Base-by-base conservation (phyloP, 306 rosid species). In the Albizia julibrissin region DNA sequence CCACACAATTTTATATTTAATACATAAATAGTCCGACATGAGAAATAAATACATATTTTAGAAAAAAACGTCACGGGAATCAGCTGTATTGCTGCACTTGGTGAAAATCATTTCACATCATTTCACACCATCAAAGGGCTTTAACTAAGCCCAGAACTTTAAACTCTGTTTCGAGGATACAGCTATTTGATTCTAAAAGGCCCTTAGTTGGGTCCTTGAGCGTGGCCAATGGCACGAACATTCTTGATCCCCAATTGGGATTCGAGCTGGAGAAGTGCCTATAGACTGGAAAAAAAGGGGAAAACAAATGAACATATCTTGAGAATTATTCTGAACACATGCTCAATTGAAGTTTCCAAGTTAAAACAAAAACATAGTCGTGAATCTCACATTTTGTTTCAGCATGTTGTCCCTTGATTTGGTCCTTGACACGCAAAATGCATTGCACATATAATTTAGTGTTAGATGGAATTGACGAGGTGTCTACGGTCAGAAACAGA, bases 101-200 rank as follows among this genome's bases (percentile, higher is more conserved):
- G 40, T 33, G 37, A 33, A 33, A 22, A 43, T 43, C 24, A 71
- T 43, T 43, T 10, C 31, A 69, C 12, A 39, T 15, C 13, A 29
- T n/a, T n/a, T n/a, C n/a, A n/a, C n/a, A n/a, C n/a, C n/a, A n/a
- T 10, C 18, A 24, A 59, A 29, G 19, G 21, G 65, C 33, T 3
- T 26, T 80, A 24, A 88, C 29, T 62, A 72, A 16, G 12, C 91
- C 88, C 79, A 86, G 70, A 74, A 89, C 62, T 64, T 26, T 64
- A 44, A 81, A 27, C 26, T 88, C 80, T 50, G 71, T 64, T 74
- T 84, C 87, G 34, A 86, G 49, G 12, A 89, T 69, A 67, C 88
- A 84, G 1, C 6, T 43, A 78, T 86, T 79, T 0, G 14, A 33
- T 74, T 84, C 75, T 39, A 89, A 39, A 69, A 79, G 62, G 0